These are phyloP conservation scores for Carex parvula DNA, from an alignment of 176 grass and related monocot species.

Conservation along the genomic window DNA sequence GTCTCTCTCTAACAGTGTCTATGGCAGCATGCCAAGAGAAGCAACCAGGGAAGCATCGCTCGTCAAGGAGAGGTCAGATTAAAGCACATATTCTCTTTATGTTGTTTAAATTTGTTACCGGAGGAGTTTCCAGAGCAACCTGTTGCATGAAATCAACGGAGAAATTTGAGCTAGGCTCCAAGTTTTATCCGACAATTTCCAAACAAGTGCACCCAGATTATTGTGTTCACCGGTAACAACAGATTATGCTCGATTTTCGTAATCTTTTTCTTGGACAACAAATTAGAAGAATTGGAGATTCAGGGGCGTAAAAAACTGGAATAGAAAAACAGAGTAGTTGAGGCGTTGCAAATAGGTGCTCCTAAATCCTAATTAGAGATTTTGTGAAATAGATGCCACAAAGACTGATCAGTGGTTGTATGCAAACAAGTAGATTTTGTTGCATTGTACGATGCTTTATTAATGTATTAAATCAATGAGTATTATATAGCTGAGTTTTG, in stretches of 20 bases:
- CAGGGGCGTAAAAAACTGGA: background rate
- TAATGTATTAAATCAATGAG: background rate
- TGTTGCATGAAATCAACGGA: slow-evolving; percentile 23
- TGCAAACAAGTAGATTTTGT: background rate
- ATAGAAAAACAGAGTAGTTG: background rate
- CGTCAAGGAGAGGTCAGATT: slow-evolving; percentile 54
- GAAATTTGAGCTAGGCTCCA: background rate
- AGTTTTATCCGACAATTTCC: background rate
- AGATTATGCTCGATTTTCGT: background rate
- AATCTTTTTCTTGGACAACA: background rate
- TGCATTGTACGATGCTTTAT: background rate
- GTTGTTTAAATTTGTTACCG: slow-evolving; percentile 9
- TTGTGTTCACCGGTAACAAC: background rate
- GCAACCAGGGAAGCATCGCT: slow-evolving; percentile 22
- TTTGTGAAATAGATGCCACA: background rate
- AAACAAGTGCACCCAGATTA: slow-evolving; percentile 2
- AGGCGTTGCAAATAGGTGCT: background rate
- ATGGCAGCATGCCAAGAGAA: slow-evolving; percentile 22
- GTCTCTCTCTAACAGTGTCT: background rate
- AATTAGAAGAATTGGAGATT: background rate
- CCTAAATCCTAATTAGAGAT: background rate
- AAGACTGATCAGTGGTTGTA: background rate
- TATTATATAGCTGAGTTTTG: background rate
- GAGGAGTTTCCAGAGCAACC: background rate
- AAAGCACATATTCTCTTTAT: slow-evolving; percentile 40